Conservation (phyloP, 2,329 filamentous ascomycete genomes). For the Nakataea oryzae region DNA sequence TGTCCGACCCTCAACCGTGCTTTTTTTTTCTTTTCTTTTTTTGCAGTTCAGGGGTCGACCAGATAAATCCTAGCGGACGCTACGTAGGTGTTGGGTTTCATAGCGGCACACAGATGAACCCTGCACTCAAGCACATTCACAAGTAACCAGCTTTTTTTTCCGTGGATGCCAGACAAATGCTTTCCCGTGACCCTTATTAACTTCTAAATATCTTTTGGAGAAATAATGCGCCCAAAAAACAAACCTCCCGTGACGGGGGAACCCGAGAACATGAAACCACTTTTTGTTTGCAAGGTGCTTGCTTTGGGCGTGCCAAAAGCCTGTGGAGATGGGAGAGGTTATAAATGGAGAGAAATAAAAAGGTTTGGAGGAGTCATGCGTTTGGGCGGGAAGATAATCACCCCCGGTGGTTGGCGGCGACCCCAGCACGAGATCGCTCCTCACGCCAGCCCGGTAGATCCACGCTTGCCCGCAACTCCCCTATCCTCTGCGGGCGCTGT, state of each 20-base stretch:
- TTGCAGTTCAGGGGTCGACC: too few species aligned
- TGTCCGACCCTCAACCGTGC: too few species aligned
- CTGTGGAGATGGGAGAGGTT: background rate
- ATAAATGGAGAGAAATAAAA: background rate
- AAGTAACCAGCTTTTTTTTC: too few species aligned
- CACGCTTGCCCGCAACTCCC: background rate
- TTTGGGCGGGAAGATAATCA: background rate
- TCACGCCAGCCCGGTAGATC: background rate
- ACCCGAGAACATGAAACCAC: background rate
- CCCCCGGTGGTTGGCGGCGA: background rate
- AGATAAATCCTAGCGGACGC: too few species aligned
- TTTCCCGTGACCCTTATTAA: background rate
- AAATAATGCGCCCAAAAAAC: background rate
- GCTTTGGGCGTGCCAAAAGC: background rate
- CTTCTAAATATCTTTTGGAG: background rate
- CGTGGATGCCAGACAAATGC: background rate
- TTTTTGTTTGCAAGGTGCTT: background rate
- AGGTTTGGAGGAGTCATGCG: background rate
- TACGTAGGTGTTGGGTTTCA: too few species aligned
- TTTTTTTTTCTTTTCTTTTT: too few species aligned
- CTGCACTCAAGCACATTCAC: too few species aligned
- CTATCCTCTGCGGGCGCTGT: background rate
- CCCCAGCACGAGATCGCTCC: too few species aligned
- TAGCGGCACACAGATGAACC: too few species aligned
- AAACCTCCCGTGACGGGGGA: background rate